Evolutionary conservation across 2,329 filamentous ascomycete genomes (phyloP).

Genomic region (Epichloe bromicola): DNA sequence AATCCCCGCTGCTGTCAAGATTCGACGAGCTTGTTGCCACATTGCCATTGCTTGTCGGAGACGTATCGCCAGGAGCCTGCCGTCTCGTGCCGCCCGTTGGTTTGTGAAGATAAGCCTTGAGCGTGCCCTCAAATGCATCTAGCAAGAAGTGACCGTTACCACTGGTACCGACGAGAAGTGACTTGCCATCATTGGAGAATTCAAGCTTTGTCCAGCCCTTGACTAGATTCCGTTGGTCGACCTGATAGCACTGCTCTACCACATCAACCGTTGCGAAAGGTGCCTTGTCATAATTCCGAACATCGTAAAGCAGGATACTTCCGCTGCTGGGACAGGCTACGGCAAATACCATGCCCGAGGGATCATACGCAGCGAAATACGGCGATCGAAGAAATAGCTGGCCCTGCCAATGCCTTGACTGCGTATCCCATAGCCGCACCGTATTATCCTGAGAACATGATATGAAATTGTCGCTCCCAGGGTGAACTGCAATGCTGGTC

Average conservation of each 20-base stretch:
- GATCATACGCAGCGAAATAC: conserved; percentile 79
- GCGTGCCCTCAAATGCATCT: conserved; percentile 76
- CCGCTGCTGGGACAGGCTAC: conserved; percentile 73
- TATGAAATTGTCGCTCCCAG: conserved; percentile 79
- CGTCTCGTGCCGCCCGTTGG: conserved; percentile 40
- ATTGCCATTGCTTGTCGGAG: conserved; percentile 11
- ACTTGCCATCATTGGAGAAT: conserved; percentile 92
- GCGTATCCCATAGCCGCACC: conserved; percentile 79
- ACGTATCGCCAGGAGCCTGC: conserved; percentile 39
- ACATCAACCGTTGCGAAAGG: conserved; percentile 84
- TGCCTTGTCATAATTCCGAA: conserved; percentile 83
- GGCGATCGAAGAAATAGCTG: conserved; percentile 69
- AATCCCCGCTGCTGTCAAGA: conserved; percentile 57
- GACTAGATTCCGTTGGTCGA: conserved; percentile 43
- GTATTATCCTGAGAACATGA: conserved; percentile 87
- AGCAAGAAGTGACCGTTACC: conserved; percentile 78
- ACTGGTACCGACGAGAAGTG: conserved; percentile 70
- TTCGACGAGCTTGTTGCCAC: conserved; percentile 22
- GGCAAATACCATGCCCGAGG: conserved; percentile 82
- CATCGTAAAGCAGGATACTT: conserved; percentile 77
- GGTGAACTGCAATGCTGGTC: conserved; percentile 72
- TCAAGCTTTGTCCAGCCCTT: conserved; percentile 82
- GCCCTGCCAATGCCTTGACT: conserved; percentile 67
- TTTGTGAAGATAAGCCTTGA: conserved; percentile 61
- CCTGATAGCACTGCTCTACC: conserved; percentile 36